A percentile compares a stretch with the other conserved stretches of the same genome.
phyloP scores from a whole-genome alignment of 2,329 filamentous ascomycete species.

The Thielaviopsis ethacetica region DNA sequence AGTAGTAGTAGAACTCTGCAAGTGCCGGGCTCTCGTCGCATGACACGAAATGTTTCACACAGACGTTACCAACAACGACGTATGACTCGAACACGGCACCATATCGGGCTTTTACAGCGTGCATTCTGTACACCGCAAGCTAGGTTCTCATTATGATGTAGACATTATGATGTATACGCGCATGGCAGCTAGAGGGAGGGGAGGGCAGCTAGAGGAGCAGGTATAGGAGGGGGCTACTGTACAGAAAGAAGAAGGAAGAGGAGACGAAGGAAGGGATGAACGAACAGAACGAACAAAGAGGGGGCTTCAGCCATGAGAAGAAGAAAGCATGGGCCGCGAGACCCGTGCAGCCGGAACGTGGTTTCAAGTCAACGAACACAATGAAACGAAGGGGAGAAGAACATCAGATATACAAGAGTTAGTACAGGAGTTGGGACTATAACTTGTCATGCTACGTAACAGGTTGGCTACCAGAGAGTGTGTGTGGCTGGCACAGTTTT shows the following conservation, averaged over 20 bases:
- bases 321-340: background rate
- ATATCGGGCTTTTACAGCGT: background rate
- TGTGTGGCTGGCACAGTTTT: no score
- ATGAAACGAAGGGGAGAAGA: background rate
- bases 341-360: background rate
- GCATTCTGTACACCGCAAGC: background rate
- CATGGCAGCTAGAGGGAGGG: background rate
- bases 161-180: background rate
- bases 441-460: no score
- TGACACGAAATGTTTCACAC: background rate
- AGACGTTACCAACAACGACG: background rate
- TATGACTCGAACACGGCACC: background rate
- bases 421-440: background rate
- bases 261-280: background rate
- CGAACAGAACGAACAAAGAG: background rate
- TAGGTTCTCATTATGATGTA: no score
- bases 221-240: no score
- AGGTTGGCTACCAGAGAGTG: no score
- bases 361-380: background rate
- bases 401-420: background rate
- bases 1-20: no score
- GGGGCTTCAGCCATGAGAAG: background rate
- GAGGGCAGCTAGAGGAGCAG: background rate
- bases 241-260: background rate
- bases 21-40: background rate